A percentile compares a stretch with the other conserved stretches of the same genome.
These are phyloP conservation scores for Iris pallida DNA, from an alignment of 116 monocot species.

Conservation along the genomic window DNA sequence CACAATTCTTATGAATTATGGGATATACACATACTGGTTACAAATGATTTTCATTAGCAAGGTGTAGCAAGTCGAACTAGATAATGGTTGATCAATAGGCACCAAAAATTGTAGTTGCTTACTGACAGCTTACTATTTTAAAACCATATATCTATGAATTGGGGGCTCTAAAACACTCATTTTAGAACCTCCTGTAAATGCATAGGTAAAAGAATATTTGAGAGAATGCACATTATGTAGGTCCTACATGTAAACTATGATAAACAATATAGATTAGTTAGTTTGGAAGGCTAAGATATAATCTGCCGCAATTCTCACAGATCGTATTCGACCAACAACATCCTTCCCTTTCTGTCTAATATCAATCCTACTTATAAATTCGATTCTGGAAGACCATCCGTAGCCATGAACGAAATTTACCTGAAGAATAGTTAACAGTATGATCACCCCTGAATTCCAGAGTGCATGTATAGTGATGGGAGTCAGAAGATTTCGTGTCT, in stretches of 20 bases:
- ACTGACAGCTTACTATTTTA: too few relatives aligned
- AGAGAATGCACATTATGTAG: too few relatives aligned
- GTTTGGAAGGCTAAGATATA: neutral
- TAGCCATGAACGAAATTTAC: constrained; percentile 23
- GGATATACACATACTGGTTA: neutral
- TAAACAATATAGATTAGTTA: neutral
- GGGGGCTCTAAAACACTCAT: too few relatives aligned
- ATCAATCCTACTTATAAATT: neutral
- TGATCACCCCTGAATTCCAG: constrained; percentile 87
- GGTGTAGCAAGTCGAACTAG: too few relatives aligned
- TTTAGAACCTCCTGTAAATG: too few relatives aligned
- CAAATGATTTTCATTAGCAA: too few relatives aligned
- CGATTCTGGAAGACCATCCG: neutral
- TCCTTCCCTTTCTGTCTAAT: neutral
- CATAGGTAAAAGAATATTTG: too few relatives aligned
- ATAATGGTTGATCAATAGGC: too few relatives aligned
- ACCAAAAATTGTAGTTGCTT: too few relatives aligned
- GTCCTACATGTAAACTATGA: neutral
- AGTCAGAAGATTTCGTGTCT: constrained; percentile 88
- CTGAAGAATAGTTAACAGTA: constrained; percentile 87
- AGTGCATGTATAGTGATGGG: constrained; percentile 87
- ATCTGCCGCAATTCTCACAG: neutral
- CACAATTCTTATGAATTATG: neutral
- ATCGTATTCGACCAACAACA: too few relatives aligned
- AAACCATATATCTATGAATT: too few relatives aligned